A percentile compares a stretch with the other conserved stretches of the same genome.
These are phyloP conservation scores for Trichophyton simii DNA, from an alignment of 2,329 filamentous ascomycete species.

Conservation along the genomic window DNA sequence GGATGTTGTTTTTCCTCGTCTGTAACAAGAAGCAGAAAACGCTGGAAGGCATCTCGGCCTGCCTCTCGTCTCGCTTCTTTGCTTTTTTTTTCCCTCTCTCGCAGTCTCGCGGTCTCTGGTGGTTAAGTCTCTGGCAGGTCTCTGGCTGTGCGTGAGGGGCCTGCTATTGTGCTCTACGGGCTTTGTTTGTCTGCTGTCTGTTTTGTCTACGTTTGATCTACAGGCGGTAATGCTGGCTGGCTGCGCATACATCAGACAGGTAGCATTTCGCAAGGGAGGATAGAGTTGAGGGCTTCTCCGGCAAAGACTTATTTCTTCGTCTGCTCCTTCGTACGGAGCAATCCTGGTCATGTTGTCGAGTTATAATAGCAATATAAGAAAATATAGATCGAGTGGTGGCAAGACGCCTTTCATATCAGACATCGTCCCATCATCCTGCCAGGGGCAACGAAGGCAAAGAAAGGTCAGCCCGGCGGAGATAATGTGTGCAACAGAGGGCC, in stretches of 20 bases:
- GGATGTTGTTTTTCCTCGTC: neutral
- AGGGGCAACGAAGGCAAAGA: neutral
- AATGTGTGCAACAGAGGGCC: neutral
- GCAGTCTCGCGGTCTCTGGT: too few relatives aligned
- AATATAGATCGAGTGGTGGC: neutral
- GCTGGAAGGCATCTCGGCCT: neutral
- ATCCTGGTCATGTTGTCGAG: neutral
- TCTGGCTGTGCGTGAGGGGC: too few relatives aligned
- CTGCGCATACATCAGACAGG: neutral
- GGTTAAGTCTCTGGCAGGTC: too few relatives aligned
- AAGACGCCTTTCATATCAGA: neutral
- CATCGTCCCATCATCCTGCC: neutral
- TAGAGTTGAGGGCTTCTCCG: neutral
- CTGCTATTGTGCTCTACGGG: too few relatives aligned
- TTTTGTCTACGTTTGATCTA: neutral
- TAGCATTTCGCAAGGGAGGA: neutral
- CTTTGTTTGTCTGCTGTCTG: too few relatives aligned
- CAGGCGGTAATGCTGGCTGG: neutral
- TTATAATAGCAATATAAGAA: neutral
- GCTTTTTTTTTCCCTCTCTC: neutral
- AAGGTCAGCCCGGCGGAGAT: conserved; percentile 2
- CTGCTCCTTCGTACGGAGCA: neutral
- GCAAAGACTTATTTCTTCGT: neutral
- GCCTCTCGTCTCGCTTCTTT: neutral
- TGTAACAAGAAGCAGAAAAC: neutral